Conservation (phyloP, 2,329 filamentous ascomycete genomes). For the Zasmidium angulare region DNA sequence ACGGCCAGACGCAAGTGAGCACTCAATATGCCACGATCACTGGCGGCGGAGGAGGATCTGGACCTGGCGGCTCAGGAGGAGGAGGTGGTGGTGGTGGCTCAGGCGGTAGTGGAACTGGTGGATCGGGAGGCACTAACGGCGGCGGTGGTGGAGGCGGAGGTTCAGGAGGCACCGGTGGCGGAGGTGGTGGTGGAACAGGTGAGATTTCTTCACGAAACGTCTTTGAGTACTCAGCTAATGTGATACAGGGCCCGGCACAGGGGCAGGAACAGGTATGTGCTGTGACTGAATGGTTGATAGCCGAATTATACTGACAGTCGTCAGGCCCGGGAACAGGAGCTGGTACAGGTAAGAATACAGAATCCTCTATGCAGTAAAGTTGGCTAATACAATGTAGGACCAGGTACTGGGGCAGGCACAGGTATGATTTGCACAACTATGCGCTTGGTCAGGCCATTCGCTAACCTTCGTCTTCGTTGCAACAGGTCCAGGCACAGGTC, state of each 20-base stretch:
- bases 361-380: no score
- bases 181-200: neutral
- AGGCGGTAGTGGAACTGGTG: neutral
- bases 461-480: no score
- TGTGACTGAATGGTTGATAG: no score
- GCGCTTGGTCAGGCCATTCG: no score
- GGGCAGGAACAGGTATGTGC: neutral
- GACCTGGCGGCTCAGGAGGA: neutral
- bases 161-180: constrained; percentile 5
- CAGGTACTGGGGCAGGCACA: constrained; percentile 11
- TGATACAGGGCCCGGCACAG: neutral
- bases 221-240: no score
- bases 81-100: no score
- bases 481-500: constrained; percentile 6
- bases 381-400: no score
- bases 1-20: neutral
- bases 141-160: constrained; percentile 12
- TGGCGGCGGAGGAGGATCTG: neutral
- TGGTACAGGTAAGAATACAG: no score
- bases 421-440: constrained; percentile 5
- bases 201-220: no score
- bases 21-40: neutral
- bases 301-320: no score
- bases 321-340: no score
- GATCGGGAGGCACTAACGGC: constrained; percentile 1